A percentile compares a stretch with the other conserved stretches of the same genome.
Conservation (phyloP, 2,329 filamentous ascomycete species). For the Nothophaeocryptopus gaeumannii region DNA sequence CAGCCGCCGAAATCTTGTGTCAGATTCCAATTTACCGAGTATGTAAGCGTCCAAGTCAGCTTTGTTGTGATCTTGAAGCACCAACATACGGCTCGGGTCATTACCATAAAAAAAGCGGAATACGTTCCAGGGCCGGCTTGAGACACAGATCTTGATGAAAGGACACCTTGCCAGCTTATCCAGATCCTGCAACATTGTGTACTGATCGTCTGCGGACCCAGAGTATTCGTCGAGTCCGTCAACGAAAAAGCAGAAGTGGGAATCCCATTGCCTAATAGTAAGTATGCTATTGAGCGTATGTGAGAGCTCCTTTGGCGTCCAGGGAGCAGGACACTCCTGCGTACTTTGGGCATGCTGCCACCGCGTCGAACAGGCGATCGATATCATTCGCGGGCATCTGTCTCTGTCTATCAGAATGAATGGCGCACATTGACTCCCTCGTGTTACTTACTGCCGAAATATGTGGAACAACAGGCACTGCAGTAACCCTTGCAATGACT, state of each 20-base stretch:
- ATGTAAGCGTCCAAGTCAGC: constrained; percentile 9
- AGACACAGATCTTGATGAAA: constrained; percentile 21
- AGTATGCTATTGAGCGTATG: not conserved
- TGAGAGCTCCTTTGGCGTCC: not conserved
- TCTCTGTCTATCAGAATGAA: too few relatives aligned
- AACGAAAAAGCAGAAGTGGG: constrained; percentile 21
- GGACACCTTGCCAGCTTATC: not conserved
- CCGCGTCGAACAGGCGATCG: too few relatives aligned
- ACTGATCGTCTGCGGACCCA: constrained; percentile 1
- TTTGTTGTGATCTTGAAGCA: constrained; percentile 15
- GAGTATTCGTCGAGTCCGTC: constrained; percentile 21
- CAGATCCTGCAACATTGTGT: constrained; percentile 2
- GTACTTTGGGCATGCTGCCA: not conserved
- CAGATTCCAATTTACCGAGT: not conserved
- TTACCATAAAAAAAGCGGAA: constrained; percentile 14
- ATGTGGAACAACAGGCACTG: not conserved
- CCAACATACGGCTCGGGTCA: constrained; percentile 3
- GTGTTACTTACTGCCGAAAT: not conserved
- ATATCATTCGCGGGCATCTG: not conserved
- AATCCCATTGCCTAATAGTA: not conserved
- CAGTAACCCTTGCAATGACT: not conserved
- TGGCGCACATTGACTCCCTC: too few relatives aligned
- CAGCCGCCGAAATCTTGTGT: not conserved
- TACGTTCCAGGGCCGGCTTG: constrained; percentile 23
- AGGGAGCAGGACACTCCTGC: not conserved